Evolutionary conservation across 805 yeast genomes (phyloP).

Genomic region (Sungouiella thailandica): DNA sequence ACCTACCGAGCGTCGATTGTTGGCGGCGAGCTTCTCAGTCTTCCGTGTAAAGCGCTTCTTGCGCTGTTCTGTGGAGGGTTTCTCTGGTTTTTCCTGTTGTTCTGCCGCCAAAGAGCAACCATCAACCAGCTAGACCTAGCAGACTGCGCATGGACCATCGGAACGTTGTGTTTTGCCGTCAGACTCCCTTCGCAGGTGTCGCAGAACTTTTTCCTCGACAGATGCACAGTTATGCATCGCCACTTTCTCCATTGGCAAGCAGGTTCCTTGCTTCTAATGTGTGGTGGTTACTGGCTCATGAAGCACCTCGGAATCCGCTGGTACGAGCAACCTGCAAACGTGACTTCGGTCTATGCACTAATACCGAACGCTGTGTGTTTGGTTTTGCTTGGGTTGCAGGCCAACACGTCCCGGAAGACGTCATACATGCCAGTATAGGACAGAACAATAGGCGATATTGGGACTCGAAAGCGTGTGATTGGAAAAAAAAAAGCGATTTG

Average conservation of each 20-base stretch:
- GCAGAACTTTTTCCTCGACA: constrained; percentile 11
- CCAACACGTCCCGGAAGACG: not conserved
- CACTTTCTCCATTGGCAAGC: constrained; percentile 1
- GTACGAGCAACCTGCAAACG: constrained; percentile 7
- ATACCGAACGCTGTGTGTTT: constrained; percentile 2
- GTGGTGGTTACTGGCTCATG: constrained; percentile 1
- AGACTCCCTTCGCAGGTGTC: constrained; percentile 13
- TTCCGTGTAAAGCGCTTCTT: constrained; percentile 8
- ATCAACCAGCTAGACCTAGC: constrained; percentile 12
- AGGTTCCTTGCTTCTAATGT: not conserved
- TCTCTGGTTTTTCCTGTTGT: constrained; percentile 2
- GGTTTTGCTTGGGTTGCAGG: constrained; percentile 5
- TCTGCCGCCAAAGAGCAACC: constrained; percentile 5
- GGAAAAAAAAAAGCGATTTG: too few relatives aligned
- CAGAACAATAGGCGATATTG: too few relatives aligned
- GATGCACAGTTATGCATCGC: constrained; percentile 1
- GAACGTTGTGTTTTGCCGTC: constrained; percentile 7
- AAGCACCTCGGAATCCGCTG: constrained; percentile 1
- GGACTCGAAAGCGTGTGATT: too few relatives aligned
- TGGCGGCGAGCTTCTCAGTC: constrained; percentile 3
- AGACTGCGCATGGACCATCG: constrained; percentile 9
- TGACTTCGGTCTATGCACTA: constrained; percentile 5
- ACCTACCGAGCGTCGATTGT: not conserved
- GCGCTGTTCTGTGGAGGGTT: not conserved
- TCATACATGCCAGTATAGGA: constrained; percentile 2